Evolutionary conservation across 371 early-diverging fungal genomes (phyloP).

Genomic region (Haplosporangium sp.): DNA sequence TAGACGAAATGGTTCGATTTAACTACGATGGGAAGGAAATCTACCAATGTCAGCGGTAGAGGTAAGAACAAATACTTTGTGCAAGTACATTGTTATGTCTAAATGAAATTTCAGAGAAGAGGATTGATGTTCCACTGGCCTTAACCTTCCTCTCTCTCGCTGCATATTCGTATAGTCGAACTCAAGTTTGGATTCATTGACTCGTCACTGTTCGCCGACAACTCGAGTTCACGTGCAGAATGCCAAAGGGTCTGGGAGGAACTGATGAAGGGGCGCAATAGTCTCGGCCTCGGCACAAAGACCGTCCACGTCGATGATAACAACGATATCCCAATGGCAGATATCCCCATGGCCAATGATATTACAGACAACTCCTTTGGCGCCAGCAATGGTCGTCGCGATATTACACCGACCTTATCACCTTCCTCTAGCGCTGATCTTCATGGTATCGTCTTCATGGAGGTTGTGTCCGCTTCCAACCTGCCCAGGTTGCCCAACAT

Average conservation of each 20-base stretch:
- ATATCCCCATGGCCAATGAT: constrained; percentile 26
- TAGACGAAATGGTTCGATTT: constrained; percentile 20
- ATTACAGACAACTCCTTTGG: not conserved
- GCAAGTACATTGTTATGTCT: not conserved
- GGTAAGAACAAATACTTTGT: not conserved
- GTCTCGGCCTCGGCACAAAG: constrained; percentile 21
- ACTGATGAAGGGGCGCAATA: constrained; percentile 15
- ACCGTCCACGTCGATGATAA: constrained; percentile 8
- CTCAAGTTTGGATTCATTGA: constrained; percentile 43
- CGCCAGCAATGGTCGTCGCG: not conserved
- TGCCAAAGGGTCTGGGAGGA: constrained; percentile 22
- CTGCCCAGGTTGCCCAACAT: constrained; percentile 67
- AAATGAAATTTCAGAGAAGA: not conserved
- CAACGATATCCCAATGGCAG: constrained; percentile 13
- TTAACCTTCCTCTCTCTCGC: constrained; percentile 1
- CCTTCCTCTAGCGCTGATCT: constrained; percentile 24
- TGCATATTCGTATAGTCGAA: constrained; percentile 14
- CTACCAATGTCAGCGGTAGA: constrained; percentile 20
- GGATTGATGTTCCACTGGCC: not conserved
- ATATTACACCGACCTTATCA: constrained; percentile 11
- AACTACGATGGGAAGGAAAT: constrained; percentile 15
- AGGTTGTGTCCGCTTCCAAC: constrained; percentile 66
- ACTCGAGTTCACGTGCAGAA: constrained; percentile 5
- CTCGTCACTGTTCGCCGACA: constrained; percentile 8
- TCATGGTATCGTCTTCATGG: constrained; percentile 68